Evolutionary conservation across 2,329 filamentous ascomycete genomes (phyloP), one percentile per base, ranked within the genome.

Genomic region (Leptographium lundbergii): DNA sequence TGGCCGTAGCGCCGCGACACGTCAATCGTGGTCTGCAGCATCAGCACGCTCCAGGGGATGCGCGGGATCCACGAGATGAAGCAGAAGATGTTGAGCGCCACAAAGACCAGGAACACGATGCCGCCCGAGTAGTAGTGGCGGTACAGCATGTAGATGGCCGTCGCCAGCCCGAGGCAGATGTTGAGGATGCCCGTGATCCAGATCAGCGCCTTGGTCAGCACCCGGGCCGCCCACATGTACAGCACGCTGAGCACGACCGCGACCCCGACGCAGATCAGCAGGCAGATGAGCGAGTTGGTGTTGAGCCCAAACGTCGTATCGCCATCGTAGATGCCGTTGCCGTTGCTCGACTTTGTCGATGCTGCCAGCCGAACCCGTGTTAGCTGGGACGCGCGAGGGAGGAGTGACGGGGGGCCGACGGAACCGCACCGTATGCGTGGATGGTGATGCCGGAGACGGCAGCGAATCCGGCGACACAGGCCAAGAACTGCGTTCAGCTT

Each of bases 171-270:
- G 66, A 90, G 86, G 58, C 87, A 74, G 66, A 96, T 87, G 71
- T 96, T 95, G 59, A 95, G 76, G 57, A 96, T 92, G 14, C 89
- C 90, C 0, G 91, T 95, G 47, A 91, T 81, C 89, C 90, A 96
- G 69, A 96, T 95, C 65, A 96, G 91, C 68, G 89, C 82, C 73
- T 94, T 95, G 4, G 91, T 91, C 64, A 92, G 92, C 54, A 81
- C 74, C 59, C 90, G 83, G 7, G 89, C 88, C 2, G 85, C 71
- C 71, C 84, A 82, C 66, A 96, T 83, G 69, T 96, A 97, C 25
- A 74, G 77, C 67, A 84, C 88, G 42, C 88, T 91, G 50, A 96
- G 75, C 1, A 89, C 78, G 25, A 91, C 77, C 6, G 90, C 88
- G 47, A 91, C 78, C 19, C 75, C 81, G 9, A 96, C 77, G 9